A percentile compares a stretch with the other conserved stretches of the same genome.
Conservation (phyloP, 768 basidiomycete genomes). For the Macrolepiota fuliginosa region DNA sequence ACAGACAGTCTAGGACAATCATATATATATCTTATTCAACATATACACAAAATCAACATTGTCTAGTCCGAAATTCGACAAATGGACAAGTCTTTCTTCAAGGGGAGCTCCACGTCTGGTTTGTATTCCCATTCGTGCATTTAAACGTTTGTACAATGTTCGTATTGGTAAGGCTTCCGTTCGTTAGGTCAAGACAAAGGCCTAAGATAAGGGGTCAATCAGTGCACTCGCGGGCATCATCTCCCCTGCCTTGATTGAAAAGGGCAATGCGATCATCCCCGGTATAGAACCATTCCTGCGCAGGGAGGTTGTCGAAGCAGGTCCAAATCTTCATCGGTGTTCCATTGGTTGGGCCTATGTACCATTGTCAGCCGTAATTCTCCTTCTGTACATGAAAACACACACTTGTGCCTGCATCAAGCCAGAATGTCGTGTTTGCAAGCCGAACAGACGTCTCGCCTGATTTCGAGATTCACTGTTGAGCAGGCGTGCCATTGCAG, state of each 20-base stretch:
- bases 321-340: conserved; percentile 21
- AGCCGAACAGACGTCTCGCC: too few relatives aligned
- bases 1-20: too few relatives aligned
- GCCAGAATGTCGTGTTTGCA: too few relatives aligned
- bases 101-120: conserved; percentile 19
- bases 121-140: conserved; percentile 14
- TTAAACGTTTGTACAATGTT: conserved; percentile 15
- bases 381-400: too few relatives aligned
- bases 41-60: too few relatives aligned
- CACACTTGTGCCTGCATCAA: too few relatives aligned
- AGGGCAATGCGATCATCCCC: conserved; percentile 12
- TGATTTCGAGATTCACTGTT: too few relatives aligned
- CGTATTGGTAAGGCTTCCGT: conserved; percentile 13
- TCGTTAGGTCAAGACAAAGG: conserved; percentile 12
- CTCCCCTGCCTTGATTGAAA: conserved; percentile 1
- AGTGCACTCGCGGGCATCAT: not conserved
- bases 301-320: conserved; percentile 19
- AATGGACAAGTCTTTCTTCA: too few relatives aligned
- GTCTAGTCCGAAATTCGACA: too few relatives aligned
- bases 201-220: not conserved
- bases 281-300: conserved; percentile 18
- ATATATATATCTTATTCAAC: too few relatives aligned
- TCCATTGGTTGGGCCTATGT: conserved; percentile 16
- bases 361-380: too few relatives aligned
- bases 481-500: too few relatives aligned